Evolutionary conservation across 78 protist species (phyloP).

Genomic region (Dictyostelium firmibasis): DNA sequence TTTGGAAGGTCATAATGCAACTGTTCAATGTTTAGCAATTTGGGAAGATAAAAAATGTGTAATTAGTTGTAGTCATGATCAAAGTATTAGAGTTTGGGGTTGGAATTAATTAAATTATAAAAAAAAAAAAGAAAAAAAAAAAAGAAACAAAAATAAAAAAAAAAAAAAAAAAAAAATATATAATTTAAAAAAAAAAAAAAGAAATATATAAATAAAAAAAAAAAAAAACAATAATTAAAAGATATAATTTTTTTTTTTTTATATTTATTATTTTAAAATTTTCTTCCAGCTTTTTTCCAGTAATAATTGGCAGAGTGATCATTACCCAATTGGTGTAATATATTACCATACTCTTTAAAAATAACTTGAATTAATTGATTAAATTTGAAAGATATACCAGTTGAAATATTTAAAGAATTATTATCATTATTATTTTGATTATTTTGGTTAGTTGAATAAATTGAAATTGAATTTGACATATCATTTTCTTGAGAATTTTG

Average conservation of each 20-base stretch:
- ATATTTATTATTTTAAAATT: neutral
- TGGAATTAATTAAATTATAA: slow-evolving; percentile 2
- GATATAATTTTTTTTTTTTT: neutral
- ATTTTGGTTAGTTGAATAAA: neutral
- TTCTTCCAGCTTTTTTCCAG: slow-evolving; percentile 58
- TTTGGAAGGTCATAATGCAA: slow-evolving; percentile 73
- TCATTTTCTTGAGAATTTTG: neutral
- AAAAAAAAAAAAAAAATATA: neutral
- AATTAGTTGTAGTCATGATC: slow-evolving; percentile 43
- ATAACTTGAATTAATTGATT: slow-evolving; percentile 56
- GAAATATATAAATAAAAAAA: neutral
- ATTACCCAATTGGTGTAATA: slow-evolving; percentile 39
- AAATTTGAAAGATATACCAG: slow-evolving; percentile 13
- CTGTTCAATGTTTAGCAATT: slow-evolving; percentile 58
- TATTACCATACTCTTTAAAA: slow-evolving; percentile 61
- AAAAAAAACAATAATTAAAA: too few relatives aligned
- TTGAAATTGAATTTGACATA: neutral
- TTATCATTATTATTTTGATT: neutral
- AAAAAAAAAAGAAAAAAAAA: neutral
- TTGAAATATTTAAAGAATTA: neutral
- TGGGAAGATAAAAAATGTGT: slow-evolving; percentile 58
- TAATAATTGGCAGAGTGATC: slow-evolving; percentile 17
- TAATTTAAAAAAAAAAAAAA: neutral
- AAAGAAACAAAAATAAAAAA: neutral
- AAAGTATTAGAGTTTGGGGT: slow-evolving; percentile 48